phyloP scores from a whole-genome alignment of 257 asterid species.

The Plantago ovata region DNA sequence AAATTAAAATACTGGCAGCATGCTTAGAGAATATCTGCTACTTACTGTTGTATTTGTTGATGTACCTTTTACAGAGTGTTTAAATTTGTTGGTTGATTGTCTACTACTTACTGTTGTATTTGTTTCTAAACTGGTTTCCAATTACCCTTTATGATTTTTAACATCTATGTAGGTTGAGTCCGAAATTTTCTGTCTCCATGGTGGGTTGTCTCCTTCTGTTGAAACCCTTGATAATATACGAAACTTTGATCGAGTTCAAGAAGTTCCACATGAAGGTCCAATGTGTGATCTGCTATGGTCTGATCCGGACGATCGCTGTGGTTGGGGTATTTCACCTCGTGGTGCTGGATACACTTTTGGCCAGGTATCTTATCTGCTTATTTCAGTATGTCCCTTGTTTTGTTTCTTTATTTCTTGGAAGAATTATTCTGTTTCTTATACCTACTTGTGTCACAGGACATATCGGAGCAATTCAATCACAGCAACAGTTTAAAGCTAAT shows the following conservation, averaged over 20 bases:
- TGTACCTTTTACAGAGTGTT: too few relatives aligned
- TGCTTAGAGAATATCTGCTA: too few relatives aligned
- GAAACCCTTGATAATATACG: conserved; percentile 81
- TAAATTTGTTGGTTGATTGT: too few relatives aligned
- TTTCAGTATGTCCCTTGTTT: not conserved
- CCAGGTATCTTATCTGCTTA: conserved; percentile 39
- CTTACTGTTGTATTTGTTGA: too few relatives aligned
- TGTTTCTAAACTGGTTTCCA: not conserved
- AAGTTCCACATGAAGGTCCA: conserved; percentile 92
- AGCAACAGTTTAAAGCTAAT: conserved; percentile 69
- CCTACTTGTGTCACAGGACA: conserved; percentile 43
- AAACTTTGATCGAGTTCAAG: conserved; percentile 80
- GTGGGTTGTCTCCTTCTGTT: conserved; percentile 77
- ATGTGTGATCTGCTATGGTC: conserved; percentile 92
- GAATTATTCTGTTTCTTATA: conserved; percentile 6
- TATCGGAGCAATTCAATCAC: conserved; percentile 81
- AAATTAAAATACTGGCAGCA: not conserved
- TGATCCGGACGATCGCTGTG: conserved; percentile 86
- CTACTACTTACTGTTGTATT: not conserved
- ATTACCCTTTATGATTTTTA: conserved; percentile 8
- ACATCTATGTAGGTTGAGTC: conserved; percentile 60
- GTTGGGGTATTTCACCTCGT: conserved; percentile 91
- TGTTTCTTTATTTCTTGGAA: not conserved
- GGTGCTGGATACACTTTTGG: conserved; percentile 93
- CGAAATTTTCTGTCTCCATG: conserved; percentile 80